A percentile compares a stretch with the other conserved stretches of the same genome.
Conservation (phyloP, 129 eudicot genomes). For the Tagetes patula region DNA sequence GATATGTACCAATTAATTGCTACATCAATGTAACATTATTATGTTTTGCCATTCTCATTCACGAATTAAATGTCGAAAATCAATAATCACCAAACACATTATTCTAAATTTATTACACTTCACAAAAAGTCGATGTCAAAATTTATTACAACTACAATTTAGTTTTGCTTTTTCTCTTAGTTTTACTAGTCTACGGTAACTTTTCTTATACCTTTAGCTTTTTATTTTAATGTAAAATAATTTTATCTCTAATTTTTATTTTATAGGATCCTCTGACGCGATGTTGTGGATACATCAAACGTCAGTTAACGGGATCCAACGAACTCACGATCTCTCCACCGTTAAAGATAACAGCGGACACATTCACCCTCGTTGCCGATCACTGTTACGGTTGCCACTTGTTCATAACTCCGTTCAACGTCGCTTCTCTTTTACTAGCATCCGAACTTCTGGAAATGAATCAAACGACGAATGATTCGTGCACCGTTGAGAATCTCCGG, state of each 20-base stretch:
- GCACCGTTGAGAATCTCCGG: constrained; percentile 37
- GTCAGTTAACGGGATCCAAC: constrained; percentile 46
- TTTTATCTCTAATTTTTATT: too few species aligned
- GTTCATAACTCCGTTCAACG: constrained; percentile 65
- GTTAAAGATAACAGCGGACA: constrained; percentile 65
- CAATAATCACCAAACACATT: neutral
- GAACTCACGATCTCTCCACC: constrained; percentile 64
- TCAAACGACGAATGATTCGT: constrained; percentile 14
- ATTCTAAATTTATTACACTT: constrained; percentile 20
- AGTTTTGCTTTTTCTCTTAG: neutral
- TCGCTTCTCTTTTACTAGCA: constrained; percentile 68
- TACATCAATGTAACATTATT: neutral
- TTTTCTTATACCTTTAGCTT: neutral
- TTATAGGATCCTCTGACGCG: constrained; percentile 54
- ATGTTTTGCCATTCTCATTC: constrained; percentile 14
- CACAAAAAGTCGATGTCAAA: constrained; percentile 21
- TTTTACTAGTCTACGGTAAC: neutral
- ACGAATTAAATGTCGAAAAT: constrained; percentile 23
- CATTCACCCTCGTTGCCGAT: constrained; percentile 55
- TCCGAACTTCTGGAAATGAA: constrained; percentile 60
- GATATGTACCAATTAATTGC: constrained; percentile 15
- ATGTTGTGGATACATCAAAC: constrained; percentile 62
- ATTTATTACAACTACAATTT: neutral
- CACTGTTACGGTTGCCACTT: constrained; percentile 62
- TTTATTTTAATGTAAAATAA: too few species aligned